Conservation (phyloP, 257 asterid genomes). For the Nicotiana sylvestris region DNA sequence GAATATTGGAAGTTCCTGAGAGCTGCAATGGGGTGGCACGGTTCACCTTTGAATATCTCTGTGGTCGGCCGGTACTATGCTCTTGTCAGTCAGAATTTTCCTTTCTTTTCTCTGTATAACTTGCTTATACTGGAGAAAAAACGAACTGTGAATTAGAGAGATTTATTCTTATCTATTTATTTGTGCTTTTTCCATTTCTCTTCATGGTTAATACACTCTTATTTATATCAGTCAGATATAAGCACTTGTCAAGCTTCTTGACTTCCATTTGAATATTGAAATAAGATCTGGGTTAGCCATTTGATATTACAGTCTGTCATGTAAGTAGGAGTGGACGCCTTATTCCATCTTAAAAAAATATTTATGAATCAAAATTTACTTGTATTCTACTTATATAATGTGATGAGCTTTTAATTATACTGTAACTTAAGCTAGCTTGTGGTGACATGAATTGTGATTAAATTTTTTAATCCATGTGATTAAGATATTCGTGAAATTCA, state of each 20-base stretch:
- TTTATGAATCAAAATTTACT: not conserved
- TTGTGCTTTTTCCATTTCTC: not conserved
- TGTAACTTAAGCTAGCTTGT: not conserved
- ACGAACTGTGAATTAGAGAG: not conserved
- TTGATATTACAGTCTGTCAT: not conserved
- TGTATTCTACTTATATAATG: not conserved
- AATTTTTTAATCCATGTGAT: not conserved
- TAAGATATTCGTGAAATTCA: not conserved
- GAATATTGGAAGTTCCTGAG: conserved; percentile 76
- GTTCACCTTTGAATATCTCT: conserved; percentile 73
- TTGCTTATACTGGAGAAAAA: not conserved
- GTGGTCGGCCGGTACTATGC: conserved; percentile 74
- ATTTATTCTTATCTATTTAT: not conserved
- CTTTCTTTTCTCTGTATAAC: not conserved
- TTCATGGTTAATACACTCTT: not conserved
- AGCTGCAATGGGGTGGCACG: conserved; percentile 86
- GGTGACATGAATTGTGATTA: not conserved
- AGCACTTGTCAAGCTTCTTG: not conserved
- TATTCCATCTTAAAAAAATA: not conserved
- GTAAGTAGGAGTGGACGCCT: not conserved
- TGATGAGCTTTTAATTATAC: not conserved
- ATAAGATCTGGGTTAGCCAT: not conserved
- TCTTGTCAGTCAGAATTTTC: conserved; percentile 4
- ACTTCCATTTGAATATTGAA: not conserved
- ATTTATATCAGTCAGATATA: conserved; percentile 2